Evolutionary conservation across 768 basidiomycete genomes (phyloP).

Genomic region (Suillus discolor): DNA sequence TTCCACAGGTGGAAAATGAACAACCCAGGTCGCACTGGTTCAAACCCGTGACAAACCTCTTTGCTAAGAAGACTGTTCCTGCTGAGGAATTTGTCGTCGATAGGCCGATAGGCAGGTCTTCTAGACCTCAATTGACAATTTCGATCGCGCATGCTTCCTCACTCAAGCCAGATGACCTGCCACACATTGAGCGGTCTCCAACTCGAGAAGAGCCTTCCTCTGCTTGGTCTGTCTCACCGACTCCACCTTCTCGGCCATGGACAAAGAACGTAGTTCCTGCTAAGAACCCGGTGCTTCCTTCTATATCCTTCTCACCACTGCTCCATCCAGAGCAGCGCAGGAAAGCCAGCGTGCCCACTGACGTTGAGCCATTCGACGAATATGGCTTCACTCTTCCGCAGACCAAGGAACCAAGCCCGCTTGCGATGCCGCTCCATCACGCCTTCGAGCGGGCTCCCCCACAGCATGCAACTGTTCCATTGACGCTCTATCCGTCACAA

Average conservation of each 20-base stretch:
- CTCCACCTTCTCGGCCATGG: constrained; percentile 28
- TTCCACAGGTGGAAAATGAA: constrained; percentile 20
- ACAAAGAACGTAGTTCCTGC: constrained; percentile 22
- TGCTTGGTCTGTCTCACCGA: constrained; percentile 35
- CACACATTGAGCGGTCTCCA: constrained; percentile 31
- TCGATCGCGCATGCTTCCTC: constrained; percentile 43
- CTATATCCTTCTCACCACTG: constrained; percentile 38
- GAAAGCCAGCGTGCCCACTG: constrained; percentile 39
- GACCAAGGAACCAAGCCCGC: constrained; percentile 24
- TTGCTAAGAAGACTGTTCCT: constrained; percentile 26
- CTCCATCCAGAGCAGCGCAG: constrained; percentile 33
- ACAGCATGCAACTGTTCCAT: constrained; percentile 19
- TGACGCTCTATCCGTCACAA: constrained; percentile 20
- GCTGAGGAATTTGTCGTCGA: constrained; percentile 24
- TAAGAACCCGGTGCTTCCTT: constrained; percentile 35
- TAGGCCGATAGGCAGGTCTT: constrained; percentile 16
- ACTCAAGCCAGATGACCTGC: constrained; percentile 26
- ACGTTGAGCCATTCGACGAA: constrained; percentile 33
- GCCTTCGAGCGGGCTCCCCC: constrained; percentile 33
- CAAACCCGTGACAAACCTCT: constrained; percentile 34
- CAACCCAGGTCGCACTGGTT: constrained; percentile 37
- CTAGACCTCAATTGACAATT: constrained; percentile 43
- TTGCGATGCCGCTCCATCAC: constrained; percentile 45
- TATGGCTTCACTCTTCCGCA: constrained; percentile 26
- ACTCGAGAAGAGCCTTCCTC: constrained; percentile 28